These are phyloP conservation scores for Claviceps citrina DNA, from an alignment of 2,329 filamentous ascomycete genomes.

Conservation along the genomic window DNA sequence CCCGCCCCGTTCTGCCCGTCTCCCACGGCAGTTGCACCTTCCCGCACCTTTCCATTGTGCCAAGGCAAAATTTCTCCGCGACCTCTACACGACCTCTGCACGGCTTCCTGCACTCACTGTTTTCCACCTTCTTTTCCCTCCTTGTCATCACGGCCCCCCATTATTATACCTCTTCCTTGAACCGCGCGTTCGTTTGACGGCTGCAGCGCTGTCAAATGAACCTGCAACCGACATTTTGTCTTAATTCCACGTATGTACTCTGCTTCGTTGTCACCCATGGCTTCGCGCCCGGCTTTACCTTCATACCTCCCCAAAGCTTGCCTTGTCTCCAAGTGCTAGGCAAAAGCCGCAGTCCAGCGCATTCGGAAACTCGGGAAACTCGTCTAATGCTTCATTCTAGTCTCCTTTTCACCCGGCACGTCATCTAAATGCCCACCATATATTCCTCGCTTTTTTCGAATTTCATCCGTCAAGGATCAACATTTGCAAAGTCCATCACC, in stretches of 20 bases:
- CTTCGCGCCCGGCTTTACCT: no score
- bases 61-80: conserved; percentile 1
- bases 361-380: neutral
- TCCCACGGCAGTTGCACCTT: no score
- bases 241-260: conserved; percentile 46
- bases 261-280: neutral
- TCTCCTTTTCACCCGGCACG: conserved; percentile 42
- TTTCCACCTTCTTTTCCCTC: conserved; percentile 7
- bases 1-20: no score
- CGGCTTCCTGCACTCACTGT: conserved; percentile 1
- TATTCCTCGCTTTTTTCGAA: conserved; percentile 55
- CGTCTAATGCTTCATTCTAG: conserved; percentile 15
- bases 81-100: neutral
- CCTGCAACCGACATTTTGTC: conserved; percentile 59
- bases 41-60: neutral
- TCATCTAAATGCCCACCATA: conserved; percentile 79
- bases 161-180: conserved; percentile 13
- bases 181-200: conserved; percentile 87
- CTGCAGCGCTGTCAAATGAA: conserved; percentile 87
- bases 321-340: neutral
- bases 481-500: conserved; percentile 73
- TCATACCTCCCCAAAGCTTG: neutral
- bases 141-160: conserved; percentile 3
- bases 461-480: conserved; percentile 92
- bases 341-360: neutral